These are phyloP conservation scores for Tylopilus subfusipes DNA, from an alignment of 768 basidiomycete genomes.

Conservation along the genomic window DNA sequence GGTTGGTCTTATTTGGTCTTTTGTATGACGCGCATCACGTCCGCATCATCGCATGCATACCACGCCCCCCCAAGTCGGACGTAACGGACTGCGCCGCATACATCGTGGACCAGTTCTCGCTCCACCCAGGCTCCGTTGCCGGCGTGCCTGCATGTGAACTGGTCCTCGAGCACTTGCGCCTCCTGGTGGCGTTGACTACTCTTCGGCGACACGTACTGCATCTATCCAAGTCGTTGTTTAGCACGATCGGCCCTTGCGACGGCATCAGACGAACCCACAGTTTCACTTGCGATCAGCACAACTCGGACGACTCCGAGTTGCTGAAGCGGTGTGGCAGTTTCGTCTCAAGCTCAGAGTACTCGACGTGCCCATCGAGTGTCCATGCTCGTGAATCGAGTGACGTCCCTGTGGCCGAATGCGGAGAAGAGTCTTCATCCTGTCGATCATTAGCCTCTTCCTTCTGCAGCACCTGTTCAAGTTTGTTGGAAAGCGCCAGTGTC, in stretches of 20 bases:
- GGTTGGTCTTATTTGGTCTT: slow-evolving; percentile 26
- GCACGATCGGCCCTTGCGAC: not conserved
- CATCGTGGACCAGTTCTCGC: slow-evolving; percentile 22
- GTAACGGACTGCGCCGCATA: slow-evolving; percentile 10
- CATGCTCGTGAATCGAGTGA: not conserved
- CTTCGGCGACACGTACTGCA: slow-evolving; percentile 20
- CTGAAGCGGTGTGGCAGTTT: not conserved
- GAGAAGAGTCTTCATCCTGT: not conserved
- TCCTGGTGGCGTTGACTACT: slow-evolving; percentile 16
- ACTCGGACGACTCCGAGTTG: not conserved
- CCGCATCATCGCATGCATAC: slow-evolving; percentile 22
- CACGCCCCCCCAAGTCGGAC: slow-evolving; percentile 6
- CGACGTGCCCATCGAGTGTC: slow-evolving; percentile 22
- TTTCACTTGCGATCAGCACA: not conserved
- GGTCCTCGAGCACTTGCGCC: slow-evolving; percentile 17
- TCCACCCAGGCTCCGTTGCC: not conserved
- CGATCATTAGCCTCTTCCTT: slow-evolving; percentile 11
- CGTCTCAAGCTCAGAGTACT: slow-evolving; percentile 20
- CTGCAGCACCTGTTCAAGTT: slow-evolving; percentile 24
- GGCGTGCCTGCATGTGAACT: slow-evolving; percentile 5
- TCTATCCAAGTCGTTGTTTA: slow-evolving; percentile 16
- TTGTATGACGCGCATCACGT: slow-evolving; percentile 15
- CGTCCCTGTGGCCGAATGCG: not conserved
- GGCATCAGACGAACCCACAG: not conserved
- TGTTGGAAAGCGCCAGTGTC: slow-evolving; percentile 2